Evolutionary conservation across 495 filamentous ascomycete species (phyloP).

Genomic region (Neurospora sp.): DNA sequence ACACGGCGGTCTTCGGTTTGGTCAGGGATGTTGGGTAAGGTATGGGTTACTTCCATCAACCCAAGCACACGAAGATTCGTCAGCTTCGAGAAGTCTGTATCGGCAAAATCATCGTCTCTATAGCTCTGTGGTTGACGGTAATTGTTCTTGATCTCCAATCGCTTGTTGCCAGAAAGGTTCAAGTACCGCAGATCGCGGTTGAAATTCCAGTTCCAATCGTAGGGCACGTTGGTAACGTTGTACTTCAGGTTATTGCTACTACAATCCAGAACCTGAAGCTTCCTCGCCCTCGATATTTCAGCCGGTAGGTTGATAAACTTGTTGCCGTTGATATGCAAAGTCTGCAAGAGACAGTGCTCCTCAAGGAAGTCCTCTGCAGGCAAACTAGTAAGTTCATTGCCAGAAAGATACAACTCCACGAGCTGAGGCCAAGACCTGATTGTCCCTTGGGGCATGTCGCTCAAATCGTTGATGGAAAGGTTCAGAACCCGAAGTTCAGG

Average conservation of each 20-base stretch:
- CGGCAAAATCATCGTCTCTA: conserved; percentile 44
- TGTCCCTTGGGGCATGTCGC: conserved; percentile 80
- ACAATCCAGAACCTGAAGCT: conserved; percentile 80
- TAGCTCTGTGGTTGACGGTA: conserved; percentile 36
- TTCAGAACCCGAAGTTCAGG: conserved; percentile 83
- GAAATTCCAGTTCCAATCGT: conserved; percentile 99
- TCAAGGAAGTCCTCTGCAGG: conserved; percentile 85
- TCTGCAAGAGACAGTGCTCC: conserved; percentile 71
- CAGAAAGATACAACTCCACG: conserved; percentile 87
- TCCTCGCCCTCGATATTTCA: conserved; percentile 87
- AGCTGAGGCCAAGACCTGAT: conserved; percentile 81
- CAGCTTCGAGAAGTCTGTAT: conserved; percentile 85
- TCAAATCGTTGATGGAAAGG: conserved; percentile 87
- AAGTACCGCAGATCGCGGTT: conserved; percentile 90
- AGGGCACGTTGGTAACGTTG: conserved; percentile 98
- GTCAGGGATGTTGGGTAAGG: conserved; percentile 81
- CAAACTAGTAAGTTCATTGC: conserved; percentile 83
- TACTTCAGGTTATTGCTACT: conserved; percentile 97
- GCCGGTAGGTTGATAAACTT: conserved; percentile 95
- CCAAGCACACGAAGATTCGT: conserved; percentile 81
- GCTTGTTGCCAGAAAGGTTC: conserved; percentile 94
- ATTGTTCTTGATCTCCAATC: conserved; percentile 75
- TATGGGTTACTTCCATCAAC: conserved; percentile 93
- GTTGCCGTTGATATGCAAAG: conserved; percentile 92
- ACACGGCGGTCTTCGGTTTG: conserved; percentile 92